Conservation (phyloP, 768 basidiomycete species). For the Russula brevipes region DNA sequence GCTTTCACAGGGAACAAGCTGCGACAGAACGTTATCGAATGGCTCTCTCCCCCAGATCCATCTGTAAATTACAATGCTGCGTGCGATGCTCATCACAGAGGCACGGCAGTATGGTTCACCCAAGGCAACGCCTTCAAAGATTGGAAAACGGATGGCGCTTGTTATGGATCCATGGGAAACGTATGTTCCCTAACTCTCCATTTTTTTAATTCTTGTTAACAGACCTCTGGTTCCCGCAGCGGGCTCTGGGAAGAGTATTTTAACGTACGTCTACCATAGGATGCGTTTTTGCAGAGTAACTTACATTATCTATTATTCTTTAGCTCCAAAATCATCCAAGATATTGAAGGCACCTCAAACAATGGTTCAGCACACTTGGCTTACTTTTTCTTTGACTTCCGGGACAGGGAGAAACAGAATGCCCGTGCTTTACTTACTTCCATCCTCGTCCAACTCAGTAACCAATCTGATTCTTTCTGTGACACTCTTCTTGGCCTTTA, state of each 20-base stretch:
- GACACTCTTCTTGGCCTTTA: background rate
- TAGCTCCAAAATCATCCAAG: background rate
- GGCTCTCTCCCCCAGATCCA: slow-evolving; percentile 1
- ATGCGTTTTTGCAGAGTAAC: background rate
- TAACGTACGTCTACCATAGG: background rate
- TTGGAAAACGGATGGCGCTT: background rate
- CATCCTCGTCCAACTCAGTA: background rate
- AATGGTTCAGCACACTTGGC: background rate
- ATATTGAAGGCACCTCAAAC: background rate
- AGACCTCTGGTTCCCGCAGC: background rate
- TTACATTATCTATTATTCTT: background rate
- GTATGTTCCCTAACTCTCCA: background rate
- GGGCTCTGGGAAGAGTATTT: background rate
- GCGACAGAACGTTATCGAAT: background rate
- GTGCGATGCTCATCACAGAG: background rate
- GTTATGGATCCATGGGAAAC: background rate
- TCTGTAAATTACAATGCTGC: background rate
- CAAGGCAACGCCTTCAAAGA: background rate
- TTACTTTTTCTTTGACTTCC: slow-evolving; percentile 4
- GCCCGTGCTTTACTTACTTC: slow-evolving; percentile 20
- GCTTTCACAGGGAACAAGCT: background rate
- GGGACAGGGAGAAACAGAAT: slow-evolving; percentile 22
- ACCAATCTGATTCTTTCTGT: background rate
- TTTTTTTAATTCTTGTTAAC: background rate
- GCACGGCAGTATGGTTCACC: background rate